Percentiles rank a stretch among this genome's conserved stretches.
Conservation (phyloP, 2,329 filamentous ascomycete species). For the Alternaria sp. region DNA sequence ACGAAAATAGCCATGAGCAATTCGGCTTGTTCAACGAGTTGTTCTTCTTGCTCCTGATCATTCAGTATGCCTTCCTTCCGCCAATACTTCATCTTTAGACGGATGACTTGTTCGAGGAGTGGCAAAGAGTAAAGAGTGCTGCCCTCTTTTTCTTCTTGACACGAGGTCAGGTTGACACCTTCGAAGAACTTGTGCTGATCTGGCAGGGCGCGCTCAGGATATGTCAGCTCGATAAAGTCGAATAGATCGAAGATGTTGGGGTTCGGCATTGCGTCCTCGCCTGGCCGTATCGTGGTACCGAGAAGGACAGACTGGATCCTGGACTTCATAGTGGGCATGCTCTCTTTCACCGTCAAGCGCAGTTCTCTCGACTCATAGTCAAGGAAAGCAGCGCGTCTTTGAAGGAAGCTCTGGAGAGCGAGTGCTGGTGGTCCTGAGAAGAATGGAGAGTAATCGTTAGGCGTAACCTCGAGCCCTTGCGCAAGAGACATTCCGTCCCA, state of each 20-base stretch:
- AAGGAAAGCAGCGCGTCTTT: conserved; percentile 75
- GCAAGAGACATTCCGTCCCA: conserved; percentile 75
- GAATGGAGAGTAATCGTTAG: conserved; percentile 62
- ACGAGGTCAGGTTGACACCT: conserved; percentile 71
- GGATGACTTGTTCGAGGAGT: conserved; percentile 75
- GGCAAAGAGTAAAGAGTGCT: conserved; percentile 70
- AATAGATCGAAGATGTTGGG: conserved; percentile 89
- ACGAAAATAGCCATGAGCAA: conserved; percentile 64
- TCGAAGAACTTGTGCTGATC: conserved; percentile 66
- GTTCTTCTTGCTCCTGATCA: conserved; percentile 43
- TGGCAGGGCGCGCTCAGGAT: conserved; percentile 54
- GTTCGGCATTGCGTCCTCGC: conserved; percentile 69
- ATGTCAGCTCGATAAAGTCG: conserved; percentile 79
- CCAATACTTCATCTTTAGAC: conserved; percentile 70
- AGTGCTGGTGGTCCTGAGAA: conserved; percentile 70
- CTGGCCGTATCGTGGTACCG: conserved; percentile 72
- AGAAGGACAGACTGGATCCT: conserved; percentile 69
- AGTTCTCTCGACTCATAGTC: conserved; percentile 89
- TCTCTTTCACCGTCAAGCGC: conserved; percentile 73
- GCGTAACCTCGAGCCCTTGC: conserved; percentile 45
- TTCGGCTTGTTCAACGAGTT: conserved; percentile 58
- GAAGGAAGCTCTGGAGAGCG: conserved; percentile 78
- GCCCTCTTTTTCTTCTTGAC: conserved; percentile 63
- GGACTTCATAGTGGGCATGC: conserved; percentile 62
- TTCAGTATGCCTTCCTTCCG: conserved; percentile 50